Evolutionary conservation across 1,284 basidiomycete genomes (phyloP), one percentile per base, ranked within the genome.

Genomic region (Boletellus sp.): DNA sequence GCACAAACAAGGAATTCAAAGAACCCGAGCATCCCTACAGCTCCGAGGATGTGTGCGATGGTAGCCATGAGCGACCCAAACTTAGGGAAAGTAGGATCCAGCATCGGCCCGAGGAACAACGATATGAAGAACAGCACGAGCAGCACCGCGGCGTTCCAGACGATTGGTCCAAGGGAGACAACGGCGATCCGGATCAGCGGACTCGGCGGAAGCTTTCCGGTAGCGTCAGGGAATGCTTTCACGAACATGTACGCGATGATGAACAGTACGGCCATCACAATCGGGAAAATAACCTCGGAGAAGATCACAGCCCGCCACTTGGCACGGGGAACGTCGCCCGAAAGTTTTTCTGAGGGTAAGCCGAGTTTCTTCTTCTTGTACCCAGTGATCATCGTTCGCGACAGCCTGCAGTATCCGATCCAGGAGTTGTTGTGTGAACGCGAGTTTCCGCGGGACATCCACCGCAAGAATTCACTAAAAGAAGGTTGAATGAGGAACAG

Each of bases 361-460:
- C 94, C 94, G 2, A 97, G 81, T 62, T 85, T 85, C 81, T 97
- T 96, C 77, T 91, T 92, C 82, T 97, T 97, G 84, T 93, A 97
- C 35, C 94, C 94, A 41, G 94, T 97, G 67, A 97, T 94, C 81
- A 93, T 89, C 11, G 94, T 97, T 54, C 94, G 82, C 32, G 92
- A 93, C 51, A 97, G 76, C 53, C 94, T 89, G 70, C 94, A 97
- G 73, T 97, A 97, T 0, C 94, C 94, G 58, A 97, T 95, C 94
- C 94, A 97, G 5, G 93, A 96, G 72, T 96, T 97, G 65, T 83
- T 90, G 72, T 97, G 94, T n/a, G 92, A 91, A 21, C 92, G 81
- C 47, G 93, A 96, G 73, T 97, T 97, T 53, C 94, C 94, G 57
- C 94, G 85, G 47, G 87, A 94, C 93, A 97, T 97, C 94, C 94